Evolutionary conservation across 352 stramenopile species (phyloP).

Genomic region (Phytophthora pinifolia): DNA sequence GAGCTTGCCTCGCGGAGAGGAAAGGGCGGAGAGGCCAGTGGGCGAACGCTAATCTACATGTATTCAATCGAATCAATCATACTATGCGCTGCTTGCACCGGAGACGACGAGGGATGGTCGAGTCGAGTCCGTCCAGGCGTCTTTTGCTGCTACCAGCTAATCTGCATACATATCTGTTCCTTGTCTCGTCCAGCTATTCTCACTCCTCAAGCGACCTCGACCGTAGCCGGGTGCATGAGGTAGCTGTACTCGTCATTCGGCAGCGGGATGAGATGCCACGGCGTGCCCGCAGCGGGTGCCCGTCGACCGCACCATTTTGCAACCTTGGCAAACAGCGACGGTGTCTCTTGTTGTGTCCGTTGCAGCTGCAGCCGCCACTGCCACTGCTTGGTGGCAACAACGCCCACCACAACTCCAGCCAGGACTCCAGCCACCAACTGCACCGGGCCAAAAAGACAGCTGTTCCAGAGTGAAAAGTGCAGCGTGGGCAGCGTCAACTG

Average conservation of each 20-base stretch:
- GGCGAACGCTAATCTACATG: conserved; percentile 32
- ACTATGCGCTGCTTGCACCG: conserved; percentile 8
- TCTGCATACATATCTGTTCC: conserved; percentile 8
- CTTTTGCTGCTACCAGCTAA: conserved; percentile 7
- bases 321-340: conserved; percentile 28
- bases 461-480: conserved; percentile 23
- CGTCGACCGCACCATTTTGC: conserved; percentile 36
- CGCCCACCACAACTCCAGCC: conserved; percentile 41
- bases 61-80: conserved; percentile 28
- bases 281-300: conserved; percentile 16
- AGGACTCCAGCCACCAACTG: conserved; percentile 47
- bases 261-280: conserved; percentile 33
- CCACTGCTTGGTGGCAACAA: conserved; percentile 33
- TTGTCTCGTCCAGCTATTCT: conserved; percentile 4
- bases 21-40: neutral
- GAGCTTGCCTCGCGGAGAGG: neutral
- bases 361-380: conserved; percentile 26
- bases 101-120: too few relatives aligned
- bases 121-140: neutral
- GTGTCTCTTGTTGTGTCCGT: conserved; percentile 19
- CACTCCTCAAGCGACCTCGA: conserved; percentile 40
- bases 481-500: conserved; percentile 30
- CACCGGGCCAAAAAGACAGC: conserved; percentile 28
- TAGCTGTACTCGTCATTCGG: conserved; percentile 39
- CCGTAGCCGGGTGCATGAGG: conserved; percentile 34